Evolutionary conservation across 2,329 filamentous ascomycete genomes (phyloP), one percentile per base, ranked within the genome.

Genomic region (Thielaviopsis cerberus): DNA sequence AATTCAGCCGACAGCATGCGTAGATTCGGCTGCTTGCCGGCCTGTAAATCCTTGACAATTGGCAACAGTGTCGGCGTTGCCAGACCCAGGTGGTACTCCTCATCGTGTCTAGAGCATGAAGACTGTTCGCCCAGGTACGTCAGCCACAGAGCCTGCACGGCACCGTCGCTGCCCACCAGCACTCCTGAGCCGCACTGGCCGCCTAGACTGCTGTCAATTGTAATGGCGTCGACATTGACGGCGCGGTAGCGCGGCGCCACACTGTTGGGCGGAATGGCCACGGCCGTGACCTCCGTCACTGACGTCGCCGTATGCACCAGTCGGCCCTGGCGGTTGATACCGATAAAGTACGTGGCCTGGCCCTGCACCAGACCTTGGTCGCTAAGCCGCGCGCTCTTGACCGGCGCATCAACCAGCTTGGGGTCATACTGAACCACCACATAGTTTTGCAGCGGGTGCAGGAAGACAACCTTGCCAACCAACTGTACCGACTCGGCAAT

Each of bases 401-500:
- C 90, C 0, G 92, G 90, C 1, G 91, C 92, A 66, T 94, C 82
- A n/a, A 97, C 94, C 20, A 98, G 79, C 45, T 80, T 82, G 1
- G 92, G 88, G 67, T 98, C 91, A 68, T 98, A 98, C 71, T 94
- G 85, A 65, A 98, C 81, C 65, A 98, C 86, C 63, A 86, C 87
- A 69, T 97, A 98, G 70, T 98, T 98, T 68, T 97, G 92, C 57
- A 98, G 75, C 15, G 92, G 92, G 67, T 98, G 92, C 69, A 98
- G 76, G 74, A 98, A 98, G 15, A 97, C 79, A 4, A 98, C 86
- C 71, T 94, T 95, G 64, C 86, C 92, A 64, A 91, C 86, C 11
- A 97, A 86, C 58, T 95, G 88, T 66, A 98, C 88, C 2, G 90
- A 95, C 69, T 98, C 92, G 24, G 92, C 92, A 64, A 98, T 94